Conservation (phyloP, 768 basidiomycete species). For the Lactifluus pinguis region DNA sequence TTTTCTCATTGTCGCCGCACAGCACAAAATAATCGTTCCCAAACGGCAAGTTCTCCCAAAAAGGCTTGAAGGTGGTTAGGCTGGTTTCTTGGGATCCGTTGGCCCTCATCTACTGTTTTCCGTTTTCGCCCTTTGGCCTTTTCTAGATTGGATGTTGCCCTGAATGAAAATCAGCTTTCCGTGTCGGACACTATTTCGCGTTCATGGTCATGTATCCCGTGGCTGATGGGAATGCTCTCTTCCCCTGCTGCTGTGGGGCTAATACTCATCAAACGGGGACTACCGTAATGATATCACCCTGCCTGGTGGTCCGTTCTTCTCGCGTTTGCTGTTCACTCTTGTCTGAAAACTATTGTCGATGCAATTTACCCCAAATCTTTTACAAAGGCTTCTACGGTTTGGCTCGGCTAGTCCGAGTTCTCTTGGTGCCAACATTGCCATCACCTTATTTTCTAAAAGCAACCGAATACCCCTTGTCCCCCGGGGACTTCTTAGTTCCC, state of each 20-base stretch:
- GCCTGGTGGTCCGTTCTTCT: not conserved
- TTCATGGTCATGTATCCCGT: not conserved
- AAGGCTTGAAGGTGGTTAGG: no score
- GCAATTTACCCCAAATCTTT: conserved; percentile 26
- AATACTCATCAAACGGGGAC: no score
- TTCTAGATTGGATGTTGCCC: not conserved
- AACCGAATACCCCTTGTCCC: not conserved
- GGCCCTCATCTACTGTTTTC: not conserved
- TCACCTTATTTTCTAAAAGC: not conserved
- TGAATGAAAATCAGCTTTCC: not conserved
- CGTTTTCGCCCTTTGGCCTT: not conserved
- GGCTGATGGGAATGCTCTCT: no score
- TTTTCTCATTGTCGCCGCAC: no score
- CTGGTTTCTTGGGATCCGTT: no score
- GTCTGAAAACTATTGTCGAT: conserved; percentile 26
- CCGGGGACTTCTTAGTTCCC: not conserved
- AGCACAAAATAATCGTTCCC: no score
- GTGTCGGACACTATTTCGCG: not conserved
- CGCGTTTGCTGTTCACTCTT: conserved; percentile 15
- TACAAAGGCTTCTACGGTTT: conserved; percentile 26
- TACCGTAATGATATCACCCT: not conserved
- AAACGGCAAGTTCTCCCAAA: no score
- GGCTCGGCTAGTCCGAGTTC: conserved; percentile 10
- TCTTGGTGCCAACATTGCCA: not conserved
- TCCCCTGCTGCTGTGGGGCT: no score